phyloP scores from a whole-genome alignment of 2,329 filamentous ascomycete species.

The Paraphaeosphaeria sporulosa region DNA sequence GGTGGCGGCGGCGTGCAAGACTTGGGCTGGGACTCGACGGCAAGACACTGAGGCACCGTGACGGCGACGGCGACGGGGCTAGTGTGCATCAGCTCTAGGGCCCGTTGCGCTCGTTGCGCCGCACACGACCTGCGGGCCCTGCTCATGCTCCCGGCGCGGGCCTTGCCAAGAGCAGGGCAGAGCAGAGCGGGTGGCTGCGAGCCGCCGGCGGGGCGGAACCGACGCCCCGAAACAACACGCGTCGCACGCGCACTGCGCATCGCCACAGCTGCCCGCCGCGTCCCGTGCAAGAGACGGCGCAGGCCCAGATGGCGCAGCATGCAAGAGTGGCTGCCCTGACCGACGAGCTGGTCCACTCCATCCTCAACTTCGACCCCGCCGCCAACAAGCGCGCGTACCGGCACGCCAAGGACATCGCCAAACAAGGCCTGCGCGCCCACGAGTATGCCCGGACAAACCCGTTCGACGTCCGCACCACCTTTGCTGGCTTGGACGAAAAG shows the following conservation, averaged over 20 bases:
- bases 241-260: too few species aligned
- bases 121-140: neutral
- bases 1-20: neutral
- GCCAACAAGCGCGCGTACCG: conserved; percentile 47
- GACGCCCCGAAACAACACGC: too few species aligned
- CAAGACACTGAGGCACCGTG: too few species aligned
- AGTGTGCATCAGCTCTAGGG: neutral
- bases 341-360: conserved; percentile 73
- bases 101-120: neutral
- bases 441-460: conserved; percentile 57
- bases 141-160: too few species aligned
- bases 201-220: too few species aligned
- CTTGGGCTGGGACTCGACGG: too few species aligned
- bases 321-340: conserved; percentile 70
- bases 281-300: neutral
- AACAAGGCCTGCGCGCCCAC: conserved; percentile 49
- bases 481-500: conserved; percentile 75
- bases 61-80: neutral
- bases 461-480: conserved; percentile 54
- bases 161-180: too few species aligned
- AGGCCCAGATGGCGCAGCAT: conserved; percentile 71
- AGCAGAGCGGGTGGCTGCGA: too few species aligned
- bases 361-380: conserved; percentile 60
- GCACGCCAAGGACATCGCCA: conserved; percentile 49
- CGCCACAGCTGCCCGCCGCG: too few species aligned